Evolutionary conservation across 805 yeast genomes (phyloP), one percentile per base, ranked within the genome.

Genomic region (Ogataea glucozyma): DNA sequence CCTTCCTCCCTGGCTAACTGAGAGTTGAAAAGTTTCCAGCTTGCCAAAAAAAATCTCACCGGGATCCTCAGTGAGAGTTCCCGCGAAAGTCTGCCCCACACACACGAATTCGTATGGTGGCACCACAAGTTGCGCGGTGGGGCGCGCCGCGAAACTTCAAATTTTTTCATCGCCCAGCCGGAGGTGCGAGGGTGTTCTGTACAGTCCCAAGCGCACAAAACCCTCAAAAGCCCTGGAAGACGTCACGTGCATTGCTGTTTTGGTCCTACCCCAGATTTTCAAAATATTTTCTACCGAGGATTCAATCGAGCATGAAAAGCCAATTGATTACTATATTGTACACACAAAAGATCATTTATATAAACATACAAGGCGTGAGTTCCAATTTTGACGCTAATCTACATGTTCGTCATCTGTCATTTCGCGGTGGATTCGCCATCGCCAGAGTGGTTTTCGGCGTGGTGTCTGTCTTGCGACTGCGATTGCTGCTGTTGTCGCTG

Each of bases 191-290:
- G 24, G 40, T 26, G 31, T 17, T 22, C 14, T 6, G 24, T 6
- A 4, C 12, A 26, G 17, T 19, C 29, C 26, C 6, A 6, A n/a
- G 13, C 23, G 17, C 16, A n/a, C 19, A 23, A 34, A 13, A 64
- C 64, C 3, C 61, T 60, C 14, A 6, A 6, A 17, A 16, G 29
- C 38, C 27, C 16, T 5, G 7, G 29, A 13, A 18, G 45, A 14
- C 48, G 54, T 13, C 50, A 48, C 22, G 47, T 45, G 20, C 31
- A 48, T 31, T 44, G 51, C 26, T 45, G 50, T 32, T 21, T 46
- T 33, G 21, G 27, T 35, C 18, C 24, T 29, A 34, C 38, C 38
- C 38, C 38, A 12, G 30, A 24, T 34, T 34, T 34, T 23, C 18
- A 7, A n/a, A n/a, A n/a, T n/a, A n/a, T n/a, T n/a, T n/a, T n/a